Evolutionary conservation across 1,284 basidiomycete species (phyloP).

Genomic region (Boletus mariae): DNA sequence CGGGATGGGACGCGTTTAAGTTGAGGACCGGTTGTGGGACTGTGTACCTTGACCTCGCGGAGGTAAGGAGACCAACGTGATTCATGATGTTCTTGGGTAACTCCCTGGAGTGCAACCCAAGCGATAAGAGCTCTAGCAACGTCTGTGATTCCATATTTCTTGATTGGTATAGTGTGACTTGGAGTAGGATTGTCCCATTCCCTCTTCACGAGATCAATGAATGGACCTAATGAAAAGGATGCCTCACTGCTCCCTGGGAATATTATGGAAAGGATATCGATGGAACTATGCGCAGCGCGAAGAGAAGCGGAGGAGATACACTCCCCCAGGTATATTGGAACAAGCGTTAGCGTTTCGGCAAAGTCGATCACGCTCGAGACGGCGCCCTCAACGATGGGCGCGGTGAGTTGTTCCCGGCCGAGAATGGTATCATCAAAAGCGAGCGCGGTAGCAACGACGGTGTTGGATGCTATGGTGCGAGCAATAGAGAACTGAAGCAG

Average conservation of each 20-base stretch:
- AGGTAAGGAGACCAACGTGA: constrained; percentile 60
- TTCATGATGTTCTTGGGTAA: constrained; percentile 76
- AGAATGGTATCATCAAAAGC: constrained; percentile 63
- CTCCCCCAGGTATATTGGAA: constrained; percentile 69
- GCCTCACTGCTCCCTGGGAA: constrained; percentile 75
- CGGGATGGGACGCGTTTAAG: constrained; percentile 45
- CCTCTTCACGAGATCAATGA: constrained; percentile 64
- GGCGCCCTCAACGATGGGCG: constrained; percentile 53
- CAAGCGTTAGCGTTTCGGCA: constrained; percentile 66
- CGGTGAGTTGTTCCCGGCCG: constrained; percentile 54
- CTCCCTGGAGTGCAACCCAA: constrained; percentile 74
- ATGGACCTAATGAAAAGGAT: constrained; percentile 74
- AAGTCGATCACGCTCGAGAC: constrained; percentile 60
- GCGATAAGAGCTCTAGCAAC: constrained; percentile 66
- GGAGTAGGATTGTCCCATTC: constrained; percentile 63
- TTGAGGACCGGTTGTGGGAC: constrained; percentile 34
- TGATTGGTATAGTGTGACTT: constrained; percentile 53
- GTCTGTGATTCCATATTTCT: constrained; percentile 59
- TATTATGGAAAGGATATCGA: constrained; percentile 66
- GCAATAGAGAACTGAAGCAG: constrained; percentile 60
- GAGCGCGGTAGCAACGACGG: constrained; percentile 52
- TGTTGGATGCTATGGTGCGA: constrained; percentile 54
- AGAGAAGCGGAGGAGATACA: constrained; percentile 73
- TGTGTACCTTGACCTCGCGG: constrained; percentile 61
- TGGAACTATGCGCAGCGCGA: constrained; percentile 66